Evolutionary conservation across 2,329 filamentous ascomycete species (phyloP), one percentile per base, ranked within the genome.

Genomic region (Botrytis sinoallii): DNA sequence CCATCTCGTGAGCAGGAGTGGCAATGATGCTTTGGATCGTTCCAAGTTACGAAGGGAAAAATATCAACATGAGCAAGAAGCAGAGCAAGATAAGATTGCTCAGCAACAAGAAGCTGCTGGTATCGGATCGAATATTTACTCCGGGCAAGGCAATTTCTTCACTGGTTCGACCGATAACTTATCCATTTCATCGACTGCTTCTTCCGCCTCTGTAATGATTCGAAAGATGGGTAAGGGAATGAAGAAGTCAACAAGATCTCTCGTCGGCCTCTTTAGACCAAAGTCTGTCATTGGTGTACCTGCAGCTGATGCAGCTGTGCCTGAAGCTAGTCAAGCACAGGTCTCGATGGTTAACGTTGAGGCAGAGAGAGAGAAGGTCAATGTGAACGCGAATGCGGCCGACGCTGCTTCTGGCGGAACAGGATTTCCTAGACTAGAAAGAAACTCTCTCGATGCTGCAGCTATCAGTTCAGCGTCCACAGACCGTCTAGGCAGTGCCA

Each of bases 181-280:
- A 63, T 97, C 94, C 22, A 94, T 97, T 76, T 95, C 93, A 1
- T 97, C 94, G 6, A 97, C 93, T 16, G 93, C 93, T 32, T 97
- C 94, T 10, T 97, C 93, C 32, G 93, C 93, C 48, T 97, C 94
- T 44, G 90, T 97, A 79, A 97, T 97, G 93, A 92, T 99, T 77
- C 91, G 96, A 71, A 99, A 99, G 85, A 99, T 99, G 96, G 96
- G 96, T 73, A 94, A 94, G 77, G 95, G 95, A n/a, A 92, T 98
- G 90, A 98, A 97, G 88, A 97, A 96, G 84, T 92, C 94, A 70
- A 92, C 92, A 29, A 89, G 95, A 66, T 98, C 95, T 38, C 89
- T 99, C 71, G 97, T 97, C 77, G 96, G 96, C 40, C 86, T 99
- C 12, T 99, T 99, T 85, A 88, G 96, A 76, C 95, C 96, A 0